Percentiles rank a stretch among this genome's conserved stretches.
Conservation (phyloP, 163 green algal species). For the Chloromonas sp. region DNA sequence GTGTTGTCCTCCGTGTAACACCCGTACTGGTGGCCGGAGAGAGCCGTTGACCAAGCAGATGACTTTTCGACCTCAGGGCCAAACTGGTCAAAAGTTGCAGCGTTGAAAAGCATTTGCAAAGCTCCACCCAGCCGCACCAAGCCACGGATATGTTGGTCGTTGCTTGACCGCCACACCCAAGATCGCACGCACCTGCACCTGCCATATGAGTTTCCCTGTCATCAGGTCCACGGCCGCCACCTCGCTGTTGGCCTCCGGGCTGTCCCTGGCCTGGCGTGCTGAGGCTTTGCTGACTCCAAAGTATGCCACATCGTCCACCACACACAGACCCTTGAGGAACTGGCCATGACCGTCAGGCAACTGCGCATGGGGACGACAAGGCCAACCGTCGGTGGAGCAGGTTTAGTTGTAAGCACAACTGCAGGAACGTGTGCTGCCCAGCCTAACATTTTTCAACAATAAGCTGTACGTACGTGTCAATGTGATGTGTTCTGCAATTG, state of each 20-base stretch:
- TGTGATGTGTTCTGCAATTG: too few species aligned
- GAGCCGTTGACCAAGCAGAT: too few species aligned
- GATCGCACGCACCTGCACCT: constrained; percentile 18
- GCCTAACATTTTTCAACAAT: not conserved
- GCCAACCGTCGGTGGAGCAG: not conserved
- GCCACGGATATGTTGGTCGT: too few species aligned
- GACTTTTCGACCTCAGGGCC: too few species aligned
- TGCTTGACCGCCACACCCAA: too few species aligned
- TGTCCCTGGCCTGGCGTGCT: constrained; percentile 20
- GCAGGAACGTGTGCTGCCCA: not conserved
- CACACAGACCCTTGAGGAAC: constrained; percentile 59
- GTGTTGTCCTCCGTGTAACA: too few species aligned
- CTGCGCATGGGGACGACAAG: not conserved
- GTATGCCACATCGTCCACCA: constrained; percentile 71
- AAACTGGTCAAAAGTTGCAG: too few species aligned
- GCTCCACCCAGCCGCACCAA: too few species aligned
- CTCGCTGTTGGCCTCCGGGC: constrained; percentile 31
- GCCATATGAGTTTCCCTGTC: constrained; percentile 41
- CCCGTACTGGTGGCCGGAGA: too few species aligned
- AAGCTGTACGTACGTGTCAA: too few species aligned
- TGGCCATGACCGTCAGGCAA: not conserved
- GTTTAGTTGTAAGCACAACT: not conserved
- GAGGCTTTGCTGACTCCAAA: constrained; percentile 51
- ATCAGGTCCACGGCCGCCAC: constrained; percentile 58
- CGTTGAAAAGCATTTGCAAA: too few species aligned